Conservation (phyloP, 78 protist species). For the Diacronema lutheri region DNA sequence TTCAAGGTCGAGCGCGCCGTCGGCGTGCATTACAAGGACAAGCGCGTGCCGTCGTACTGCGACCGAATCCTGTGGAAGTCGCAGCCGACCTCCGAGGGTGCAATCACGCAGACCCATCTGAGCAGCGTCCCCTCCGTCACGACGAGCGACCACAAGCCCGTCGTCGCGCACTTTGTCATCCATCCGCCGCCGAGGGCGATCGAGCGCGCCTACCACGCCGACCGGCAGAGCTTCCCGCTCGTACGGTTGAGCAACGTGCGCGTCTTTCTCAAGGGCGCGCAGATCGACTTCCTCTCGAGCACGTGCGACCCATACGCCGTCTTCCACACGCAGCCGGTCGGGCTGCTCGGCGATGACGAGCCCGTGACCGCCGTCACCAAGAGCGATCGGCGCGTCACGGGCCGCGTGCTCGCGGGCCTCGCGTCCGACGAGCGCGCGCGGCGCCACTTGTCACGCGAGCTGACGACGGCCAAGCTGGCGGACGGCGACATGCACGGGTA, state of each 20-base stretch:
- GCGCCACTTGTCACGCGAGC: too few relatives aligned
- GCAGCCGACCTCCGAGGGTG: not conserved
- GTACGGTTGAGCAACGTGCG: not conserved
- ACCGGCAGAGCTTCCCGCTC: not conserved
- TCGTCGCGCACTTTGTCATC: not conserved
- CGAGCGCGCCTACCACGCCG: not conserved
- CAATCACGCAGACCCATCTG: not conserved
- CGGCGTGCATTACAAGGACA: not conserved
- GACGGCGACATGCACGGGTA: not conserved
- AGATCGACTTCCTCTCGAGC: not conserved
- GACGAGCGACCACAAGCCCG: slow-evolving; percentile 19
- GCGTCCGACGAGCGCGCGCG: too few relatives aligned
- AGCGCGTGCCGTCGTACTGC: slow-evolving; percentile 45
- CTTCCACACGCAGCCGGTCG: not conserved
- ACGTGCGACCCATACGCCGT: not conserved
- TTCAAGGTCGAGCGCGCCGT: slow-evolving; percentile 42
- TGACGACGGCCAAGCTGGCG: not conserved
- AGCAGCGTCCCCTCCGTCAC: not conserved
- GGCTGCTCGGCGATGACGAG: not conserved
- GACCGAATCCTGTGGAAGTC: slow-evolving; percentile 45
- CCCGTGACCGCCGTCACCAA: not conserved
- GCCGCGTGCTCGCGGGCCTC: not conserved
- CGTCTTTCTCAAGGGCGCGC: not conserved
- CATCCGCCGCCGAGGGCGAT: not conserved
- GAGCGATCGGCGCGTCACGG: not conserved